Percentiles rank a stretch among this genome's conserved stretches.
phyloP scores from a whole-genome alignment of 192 early-diverging fungal species.

The Chytriomyces sp. region DNA sequence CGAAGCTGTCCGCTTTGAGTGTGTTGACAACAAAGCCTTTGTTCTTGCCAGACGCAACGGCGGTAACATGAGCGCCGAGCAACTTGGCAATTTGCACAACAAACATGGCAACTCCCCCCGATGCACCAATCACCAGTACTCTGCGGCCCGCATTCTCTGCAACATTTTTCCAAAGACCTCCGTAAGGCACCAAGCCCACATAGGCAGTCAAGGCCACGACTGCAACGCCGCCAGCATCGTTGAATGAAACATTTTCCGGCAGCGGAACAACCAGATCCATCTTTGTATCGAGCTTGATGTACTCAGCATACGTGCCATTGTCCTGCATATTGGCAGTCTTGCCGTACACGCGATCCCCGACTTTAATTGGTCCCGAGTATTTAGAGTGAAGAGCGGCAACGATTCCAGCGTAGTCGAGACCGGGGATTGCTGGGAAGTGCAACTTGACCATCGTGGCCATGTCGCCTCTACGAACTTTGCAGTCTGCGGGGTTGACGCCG shows the following conservation, averaged over 20 bases:
- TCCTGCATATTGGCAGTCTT: slow-evolving; percentile 4
- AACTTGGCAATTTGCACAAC: slow-evolving; percentile 29
- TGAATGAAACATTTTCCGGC: slow-evolving; percentile 8
- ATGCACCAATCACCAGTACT: slow-evolving; percentile 41
- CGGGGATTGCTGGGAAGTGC: slow-evolving; percentile 36
- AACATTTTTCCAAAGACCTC: background rate
- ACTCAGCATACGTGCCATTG: slow-evolving; percentile 35
- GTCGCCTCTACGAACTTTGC: slow-evolving; percentile 30
- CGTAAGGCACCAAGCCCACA: slow-evolving; percentile 25
- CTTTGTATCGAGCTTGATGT: slow-evolving; percentile 11
- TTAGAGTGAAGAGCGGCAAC: slow-evolving; percentile 21
- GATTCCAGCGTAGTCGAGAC: slow-evolving; percentile 33
- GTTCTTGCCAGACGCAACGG: slow-evolving; percentile 27
- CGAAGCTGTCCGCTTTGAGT: slow-evolving; percentile 13
- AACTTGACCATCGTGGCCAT: slow-evolving; percentile 5
- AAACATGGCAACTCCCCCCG: slow-evolving; percentile 35
- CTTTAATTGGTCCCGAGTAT: background rate
- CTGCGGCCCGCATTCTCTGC: slow-evolving; percentile 17
- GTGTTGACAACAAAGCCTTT: slow-evolving; percentile 23
- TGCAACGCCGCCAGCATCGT: slow-evolving; percentile 37
- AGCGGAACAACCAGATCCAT: slow-evolving; percentile 14
- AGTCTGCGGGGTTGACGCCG: slow-evolving; percentile 30
- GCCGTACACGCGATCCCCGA: slow-evolving; percentile 39
- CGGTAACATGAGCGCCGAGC: slow-evolving; percentile 19
- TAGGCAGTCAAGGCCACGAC: slow-evolving; percentile 33